Evolutionary conservation across 441 rosid genomes (phyloP), one percentile per base, ranked within the genome.

Genomic region (Erodium chrysanthum): DNA sequence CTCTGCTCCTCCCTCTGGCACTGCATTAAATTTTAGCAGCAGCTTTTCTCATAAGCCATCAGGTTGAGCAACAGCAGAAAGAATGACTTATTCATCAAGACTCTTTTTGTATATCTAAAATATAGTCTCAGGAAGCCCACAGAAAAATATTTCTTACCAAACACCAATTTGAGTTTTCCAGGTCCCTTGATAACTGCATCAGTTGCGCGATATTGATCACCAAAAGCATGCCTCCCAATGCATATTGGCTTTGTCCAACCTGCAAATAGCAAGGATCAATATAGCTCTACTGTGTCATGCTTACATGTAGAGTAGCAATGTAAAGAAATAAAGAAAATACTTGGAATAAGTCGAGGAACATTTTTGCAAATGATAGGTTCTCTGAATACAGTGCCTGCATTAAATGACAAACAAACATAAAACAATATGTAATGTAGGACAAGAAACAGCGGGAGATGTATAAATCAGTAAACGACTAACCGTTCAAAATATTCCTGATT

Each of bases 241-340:
- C 98, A 93, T 52, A 93, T 93, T 73, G 97, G 96, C 83, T 84
- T 89, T 4, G 86, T 84, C 97, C 98, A 93, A 71, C 96, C 97
- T 91, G 78, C 69, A 78, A 76, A 69, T 50, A 74, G 29, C 48
- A 63, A 73, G 0, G 12, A 66, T 44, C 29, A 4, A 56, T 60
- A 46, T 0, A 31, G 17, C 50, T 44, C 15, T 44, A 44, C n/a
- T 44, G n/a, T 42, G 9, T 59, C 33, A 59, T 25, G 4, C 15
- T 23, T 3, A 23, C 0, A 11, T 22, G 54, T 29, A 0, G 15
- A 44, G 18, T 59, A 23, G 64, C 7, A 8, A 56, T 2, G 29
- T 11, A 8, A 56, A 11, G 64, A 65, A 66, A 61, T 68, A 82
- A 46, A 10, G 11, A 50, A 80, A 52, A 65, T 71, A 88, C 93